Evolutionary conservation across 352 stramenopile genomes (phyloP).

Genomic region (Achlya hypogyna): DNA sequence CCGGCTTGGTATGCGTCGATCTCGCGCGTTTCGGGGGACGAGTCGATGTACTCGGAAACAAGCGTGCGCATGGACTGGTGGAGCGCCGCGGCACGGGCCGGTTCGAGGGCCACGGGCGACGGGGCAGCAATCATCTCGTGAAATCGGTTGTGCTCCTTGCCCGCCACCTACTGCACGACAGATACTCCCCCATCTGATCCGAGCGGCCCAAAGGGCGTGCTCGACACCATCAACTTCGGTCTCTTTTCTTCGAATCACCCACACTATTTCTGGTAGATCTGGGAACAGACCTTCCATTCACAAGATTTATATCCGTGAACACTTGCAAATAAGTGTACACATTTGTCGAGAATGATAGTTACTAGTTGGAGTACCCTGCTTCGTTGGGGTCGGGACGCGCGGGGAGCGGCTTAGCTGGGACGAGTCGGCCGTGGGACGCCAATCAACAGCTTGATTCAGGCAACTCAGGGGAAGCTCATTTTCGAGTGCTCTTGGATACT

Average conservation of each 20-base stretch:
- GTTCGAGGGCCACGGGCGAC: not conserved
- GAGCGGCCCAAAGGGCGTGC: not conserved
- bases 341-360: too few relatives aligned
- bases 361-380: too few relatives aligned
- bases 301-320: not conserved
- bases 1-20: slow-evolving; percentile 9
- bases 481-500: too few relatives aligned
- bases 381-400: too few relatives aligned
- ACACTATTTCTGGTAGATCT: not conserved
- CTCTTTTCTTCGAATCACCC: not conserved
- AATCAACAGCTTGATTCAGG: too few relatives aligned
- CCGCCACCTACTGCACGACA: not conserved
- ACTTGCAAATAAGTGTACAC: too few relatives aligned
- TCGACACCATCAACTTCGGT: not conserved
- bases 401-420: too few relatives aligned
- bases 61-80: not conserved
- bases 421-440: too few relatives aligned
- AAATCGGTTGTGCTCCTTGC: not conserved
- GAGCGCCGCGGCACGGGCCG: not conserved
- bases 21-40: slow-evolving; percentile 6
- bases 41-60: not conserved
- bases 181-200: not conserved
- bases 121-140: not conserved
- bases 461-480: too few relatives aligned
- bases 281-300: not conserved